phyloP scores from a whole-genome alignment of 1,139 yeast species.

The Diutina catenulata region DNA sequence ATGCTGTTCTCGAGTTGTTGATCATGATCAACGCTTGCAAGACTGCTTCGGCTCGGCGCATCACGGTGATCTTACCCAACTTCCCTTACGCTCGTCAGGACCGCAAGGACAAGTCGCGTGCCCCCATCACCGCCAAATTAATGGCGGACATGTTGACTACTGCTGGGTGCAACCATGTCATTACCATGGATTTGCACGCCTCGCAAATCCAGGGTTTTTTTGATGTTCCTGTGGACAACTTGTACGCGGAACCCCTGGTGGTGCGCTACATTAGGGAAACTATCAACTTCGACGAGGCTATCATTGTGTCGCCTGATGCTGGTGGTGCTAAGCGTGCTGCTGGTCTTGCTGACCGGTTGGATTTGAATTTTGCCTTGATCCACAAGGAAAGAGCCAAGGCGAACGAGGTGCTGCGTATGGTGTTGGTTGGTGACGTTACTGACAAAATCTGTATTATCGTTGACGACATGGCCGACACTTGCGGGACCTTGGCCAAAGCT shows the following conservation, averaged over 20 bases:
- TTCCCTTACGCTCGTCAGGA: conserved; percentile 95
- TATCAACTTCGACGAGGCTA: conserved; percentile 47
- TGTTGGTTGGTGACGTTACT: conserved; percentile 81
- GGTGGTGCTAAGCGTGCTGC: conserved; percentile 97
- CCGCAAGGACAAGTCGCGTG: conserved; percentile 70
- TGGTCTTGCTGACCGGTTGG: conserved; percentile 81
- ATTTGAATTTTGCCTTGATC: conserved; percentile 84
- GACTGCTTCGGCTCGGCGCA: conserved; percentile 86
- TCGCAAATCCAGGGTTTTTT: conserved; percentile 80
- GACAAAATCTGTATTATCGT: conserved; percentile 75
- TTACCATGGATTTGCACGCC: conserved; percentile 96
- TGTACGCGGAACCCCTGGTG: conserved; percentile 72
- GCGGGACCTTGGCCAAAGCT: conserved; percentile 84
- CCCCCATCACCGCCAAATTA: conserved; percentile 72
- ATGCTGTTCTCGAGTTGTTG: conserved; percentile 75
- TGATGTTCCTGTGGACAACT: conserved; percentile 69
- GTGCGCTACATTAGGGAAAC: conserved; percentile 50
- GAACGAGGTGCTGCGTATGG: conserved; percentile 68
- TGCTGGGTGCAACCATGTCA: conserved; percentile 94
- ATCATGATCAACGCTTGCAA: conserved; percentile 91
- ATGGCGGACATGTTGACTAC: conserved; percentile 80
- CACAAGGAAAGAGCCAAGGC: conserved; percentile 92
- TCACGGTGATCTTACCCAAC: conserved; percentile 87
- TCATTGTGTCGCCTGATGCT: conserved; percentile 77
- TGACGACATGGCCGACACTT: conserved; percentile 92